Base-by-base conservation (phyloP, 208 protist genomes). In the Acanthamoeba royreba region DNA sequence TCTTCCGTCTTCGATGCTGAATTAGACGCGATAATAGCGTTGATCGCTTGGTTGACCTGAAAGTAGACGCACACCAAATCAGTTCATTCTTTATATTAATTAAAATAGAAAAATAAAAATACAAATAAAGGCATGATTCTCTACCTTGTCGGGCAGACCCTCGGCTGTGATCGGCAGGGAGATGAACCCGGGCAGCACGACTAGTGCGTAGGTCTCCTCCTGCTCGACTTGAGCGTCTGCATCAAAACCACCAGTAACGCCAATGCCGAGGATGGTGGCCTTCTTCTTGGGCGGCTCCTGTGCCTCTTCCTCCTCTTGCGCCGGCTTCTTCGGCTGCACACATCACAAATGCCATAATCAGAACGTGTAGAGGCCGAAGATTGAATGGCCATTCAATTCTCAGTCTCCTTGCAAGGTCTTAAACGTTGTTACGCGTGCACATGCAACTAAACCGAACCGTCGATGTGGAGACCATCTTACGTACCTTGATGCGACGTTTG, bases 1-100 rank as follows among this genome's bases (percentile, higher is more conserved):
- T 92, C 86, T 43, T 92, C 86, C 5, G n/a, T n/a, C 61, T 92
- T 92, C 4, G 86, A 77, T 25, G 86, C 86, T n/a, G 86, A 92
- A 35, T 92, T 43, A 8, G 86, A 45, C 4, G 55, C 58, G 13
- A 92, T 43, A 22, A 92, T 92, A 25, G 58, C 31, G 19, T 25
- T 35, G 49, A 92, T 28, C 3, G 86, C 35, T 47, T 46, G 53
- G 22, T 92, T 45, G 42, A 92, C 86, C 81, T 89, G 46, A 9
- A 40, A n/a, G 47, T 4, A 53, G 17, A 79, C 15, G 28, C 13
- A 11, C 49, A 42, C 63, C 63, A 7, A 77, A 45, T 5, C n/a
- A 8, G 38, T 47, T 47, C 15, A 69, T 8, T 47, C 43, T 33
- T 4, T 25, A 17, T 45, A 77, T 15, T 4, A 77, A 13, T 43